Evolutionary conservation across 805 yeast species (phyloP).

Genomic region (Saccharomycopsis sp.): DNA sequence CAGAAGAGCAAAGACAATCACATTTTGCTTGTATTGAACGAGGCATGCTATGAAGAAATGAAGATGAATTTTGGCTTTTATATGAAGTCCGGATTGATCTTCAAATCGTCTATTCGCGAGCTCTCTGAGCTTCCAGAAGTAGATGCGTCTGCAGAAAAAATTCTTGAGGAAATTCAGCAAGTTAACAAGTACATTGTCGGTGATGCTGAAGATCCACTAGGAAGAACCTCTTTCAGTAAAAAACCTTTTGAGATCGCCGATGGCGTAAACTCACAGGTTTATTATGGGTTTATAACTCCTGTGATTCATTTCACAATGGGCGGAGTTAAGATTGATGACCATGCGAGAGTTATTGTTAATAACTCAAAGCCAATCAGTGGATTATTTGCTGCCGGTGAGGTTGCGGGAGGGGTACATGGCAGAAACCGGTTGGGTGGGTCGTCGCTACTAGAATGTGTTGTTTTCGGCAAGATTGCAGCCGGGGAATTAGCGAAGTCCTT

Average conservation of each 20-base stretch:
- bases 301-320: constrained; percentile 66
- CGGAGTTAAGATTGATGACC: constrained; percentile 50
- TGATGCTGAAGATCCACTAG: constrained; percentile 28
- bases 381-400: constrained; percentile 59
- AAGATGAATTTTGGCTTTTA: constrained; percentile 48
- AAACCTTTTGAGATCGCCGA: constrained; percentile 16
- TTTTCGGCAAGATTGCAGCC: constrained; percentile 51
- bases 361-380: constrained; percentile 28
- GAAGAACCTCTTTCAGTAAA: constrained; percentile 30
- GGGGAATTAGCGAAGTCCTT: constrained; percentile 25
- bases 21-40: constrained; percentile 35
- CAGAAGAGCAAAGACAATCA: constrained; percentile 27
- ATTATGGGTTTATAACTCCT: constrained; percentile 50
- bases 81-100: constrained; percentile 32
- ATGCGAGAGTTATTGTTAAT: constrained; percentile 34
- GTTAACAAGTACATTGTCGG: constrained; percentile 22
- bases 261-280: constrained; percentile 28
- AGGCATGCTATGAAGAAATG: constrained; percentile 38
- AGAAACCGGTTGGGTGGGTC: constrained; percentile 55
- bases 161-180: constrained; percentile 24
- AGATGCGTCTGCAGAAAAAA: constrained; percentile 24
- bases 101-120: constrained; percentile 27
- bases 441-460: constrained; percentile 52
- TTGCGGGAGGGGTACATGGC: constrained; percentile 66
- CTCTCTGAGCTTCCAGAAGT: constrained; percentile 26